phyloP scores from a whole-genome alignment of 257 asterid genomes.

The Solanum acaule region DNA sequence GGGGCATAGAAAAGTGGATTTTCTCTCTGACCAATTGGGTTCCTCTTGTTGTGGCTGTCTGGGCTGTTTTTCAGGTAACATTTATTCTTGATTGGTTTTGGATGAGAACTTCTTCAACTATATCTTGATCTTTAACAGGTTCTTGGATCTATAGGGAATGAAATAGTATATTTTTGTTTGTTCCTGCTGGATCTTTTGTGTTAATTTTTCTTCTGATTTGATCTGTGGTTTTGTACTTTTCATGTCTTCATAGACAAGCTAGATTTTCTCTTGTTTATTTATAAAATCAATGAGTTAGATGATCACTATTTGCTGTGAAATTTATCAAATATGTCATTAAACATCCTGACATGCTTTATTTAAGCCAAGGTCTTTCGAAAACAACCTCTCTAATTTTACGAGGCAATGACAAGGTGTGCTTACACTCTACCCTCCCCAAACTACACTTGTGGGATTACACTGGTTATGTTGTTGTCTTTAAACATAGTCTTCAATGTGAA shows the following conservation, averaged over 20 bases:
- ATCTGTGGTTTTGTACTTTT: not conserved
- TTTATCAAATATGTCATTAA: not conserved
- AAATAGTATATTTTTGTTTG: not conserved
- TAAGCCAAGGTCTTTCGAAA: not conserved
- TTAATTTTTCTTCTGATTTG: not conserved
- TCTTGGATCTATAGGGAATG: not conserved
- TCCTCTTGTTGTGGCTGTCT: conserved; percentile 71
- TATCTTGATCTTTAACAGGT: not conserved
- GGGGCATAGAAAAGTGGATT: conserved; percentile 85
- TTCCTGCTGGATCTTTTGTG: not conserved
- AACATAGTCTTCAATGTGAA: not conserved
- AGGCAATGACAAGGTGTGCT: not conserved
- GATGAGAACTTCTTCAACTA: not conserved
- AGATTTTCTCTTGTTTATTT: not conserved
- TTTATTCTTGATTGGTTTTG: not conserved
- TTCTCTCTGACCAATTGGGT: conserved; percentile 87
- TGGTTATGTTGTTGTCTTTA: not conserved
- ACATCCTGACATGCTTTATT: not conserved
- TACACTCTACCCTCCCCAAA: not conserved
- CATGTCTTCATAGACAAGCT: not conserved
- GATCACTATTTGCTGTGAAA: not conserved
- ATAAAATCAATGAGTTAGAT: not conserved
- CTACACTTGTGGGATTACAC: not conserved
- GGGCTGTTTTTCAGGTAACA: conserved; percentile 88
- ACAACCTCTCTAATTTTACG: not conserved